Percentiles rank a stretch among this genome's conserved stretches.
These are phyloP conservation scores for Fusarium sp. DNA, from an alignment of 2,329 filamentous ascomycete species.

Conservation along the genomic window DNA sequence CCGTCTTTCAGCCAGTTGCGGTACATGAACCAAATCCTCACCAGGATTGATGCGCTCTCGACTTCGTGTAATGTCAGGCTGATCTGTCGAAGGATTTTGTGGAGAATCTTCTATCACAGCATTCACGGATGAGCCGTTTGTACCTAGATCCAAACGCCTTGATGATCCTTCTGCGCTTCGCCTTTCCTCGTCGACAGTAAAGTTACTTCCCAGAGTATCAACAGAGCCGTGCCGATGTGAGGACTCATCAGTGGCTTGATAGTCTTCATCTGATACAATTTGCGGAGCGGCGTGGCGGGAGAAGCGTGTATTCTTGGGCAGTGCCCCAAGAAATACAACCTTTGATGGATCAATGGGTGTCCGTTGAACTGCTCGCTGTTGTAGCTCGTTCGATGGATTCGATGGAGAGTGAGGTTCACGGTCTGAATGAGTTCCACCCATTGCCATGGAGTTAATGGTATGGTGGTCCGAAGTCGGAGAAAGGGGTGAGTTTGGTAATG, in stretches of 20 bases:
- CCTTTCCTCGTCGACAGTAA: conserved; percentile 63
- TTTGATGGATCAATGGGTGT: conserved; percentile 62
- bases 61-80: conserved; percentile 40
- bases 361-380: conserved; percentile 51
- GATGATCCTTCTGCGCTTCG: conserved; percentile 43
- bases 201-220: conserved; percentile 66
- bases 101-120: background rate
- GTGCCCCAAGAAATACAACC: conserved; percentile 64
- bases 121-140: background rate
- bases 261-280: conserved; percentile 1
- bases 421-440: conserved; percentile 11
- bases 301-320: conserved; percentile 59
- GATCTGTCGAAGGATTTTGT: background rate
- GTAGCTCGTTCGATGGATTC: background rate
- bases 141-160: conserved; percentile 35
- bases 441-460: conserved; percentile 10
- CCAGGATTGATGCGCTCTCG: conserved; percentile 56
- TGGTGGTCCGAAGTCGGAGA: conserved; percentile 18
- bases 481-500: conserved; percentile 29
- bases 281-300: conserved; percentile 28
- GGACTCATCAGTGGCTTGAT: background rate
- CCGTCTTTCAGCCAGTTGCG: conserved; percentile 59
- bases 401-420: conserved; percentile 2
- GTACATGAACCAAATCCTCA: conserved; percentile 60
- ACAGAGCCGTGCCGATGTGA: conserved; percentile 24